Percentiles rank a stretch among this genome's conserved stretches.
Conservation (phyloP, 345 rosid species). For the Arabidopsis thaliana region TAIR10.1 NC_003074.8:3173501-3174000, state of each 20-base stretch:
- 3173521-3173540: not conserved
- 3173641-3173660: not conserved
- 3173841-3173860: constrained; percentile 73
- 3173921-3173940: not conserved
- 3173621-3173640: not conserved
- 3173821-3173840: constrained; percentile 65
- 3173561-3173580: constrained; percentile 22
- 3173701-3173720: not conserved
- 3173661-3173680: not conserved
- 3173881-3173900: constrained; percentile 6
- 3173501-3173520: constrained; percentile 1
- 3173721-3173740: constrained; percentile 5
- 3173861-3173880: constrained; percentile 77
- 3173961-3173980: constrained; percentile 86
- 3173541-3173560: constrained; percentile 10
- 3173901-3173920: constrained; percentile 4
- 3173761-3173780: constrained; percentile 13
- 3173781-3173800: constrained; percentile 15
- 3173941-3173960: constrained; percentile 5
- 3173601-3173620: not conserved
- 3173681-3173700: constrained; percentile 17
- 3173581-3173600: not conserved
- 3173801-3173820: constrained; percentile 68
- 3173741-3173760: constrained; percentile 6
- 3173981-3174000: constrained; percentile 75